These are phyloP conservation scores for Ramularia endophylla DNA, from an alignment of 2,329 filamentous ascomycete species.

Conservation along the genomic window DNA sequence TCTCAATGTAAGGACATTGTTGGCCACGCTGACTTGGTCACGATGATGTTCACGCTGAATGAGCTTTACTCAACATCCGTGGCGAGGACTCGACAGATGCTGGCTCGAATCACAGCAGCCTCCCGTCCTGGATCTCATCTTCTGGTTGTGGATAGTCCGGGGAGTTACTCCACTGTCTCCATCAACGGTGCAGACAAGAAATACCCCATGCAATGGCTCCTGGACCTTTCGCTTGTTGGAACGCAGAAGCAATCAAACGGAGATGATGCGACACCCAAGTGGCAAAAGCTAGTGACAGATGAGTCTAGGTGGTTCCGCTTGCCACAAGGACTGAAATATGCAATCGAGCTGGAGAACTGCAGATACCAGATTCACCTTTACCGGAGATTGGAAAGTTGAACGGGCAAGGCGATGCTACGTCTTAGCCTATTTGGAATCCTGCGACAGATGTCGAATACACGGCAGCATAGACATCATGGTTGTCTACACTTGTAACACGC, in stretches of 20 bases:
- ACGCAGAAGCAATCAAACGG: conserved; percentile 9
- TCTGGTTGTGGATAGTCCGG: conserved; percentile 86
- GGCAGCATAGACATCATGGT: no score
- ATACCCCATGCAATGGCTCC: conserved; percentile 91
- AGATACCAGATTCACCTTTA: conserved; percentile 90
- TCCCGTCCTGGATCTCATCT: conserved; percentile 59
- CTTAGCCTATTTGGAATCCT: no score
- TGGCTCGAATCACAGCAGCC: conserved; percentile 60
- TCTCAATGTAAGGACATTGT: conserved; percentile 29
- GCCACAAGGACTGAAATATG: conserved; percentile 58
- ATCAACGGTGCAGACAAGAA: conserved; percentile 53
- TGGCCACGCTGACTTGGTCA: conserved; percentile 51
- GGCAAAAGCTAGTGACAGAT: conserved; percentile 69
- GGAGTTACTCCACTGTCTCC: conserved; percentile 80
- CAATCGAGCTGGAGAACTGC: conserved; percentile 89
- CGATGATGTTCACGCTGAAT: conserved; percentile 90
- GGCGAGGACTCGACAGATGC: conserved; percentile 67
- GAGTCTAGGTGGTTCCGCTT: conserved; percentile 85
- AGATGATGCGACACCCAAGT: conserved; percentile 36
- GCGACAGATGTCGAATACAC: no score
- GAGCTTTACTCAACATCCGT: conserved; percentile 81
- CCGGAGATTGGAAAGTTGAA: conserved; percentile 23
- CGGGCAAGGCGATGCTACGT: background rate
- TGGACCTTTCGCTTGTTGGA: conserved; percentile 70
- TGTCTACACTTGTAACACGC: no score